A percentile compares a stretch with the other conserved stretches of the same genome.
phyloP scores from a whole-genome alignment of 108 stramenopile species.

The Skeletonema grethae region DNA sequence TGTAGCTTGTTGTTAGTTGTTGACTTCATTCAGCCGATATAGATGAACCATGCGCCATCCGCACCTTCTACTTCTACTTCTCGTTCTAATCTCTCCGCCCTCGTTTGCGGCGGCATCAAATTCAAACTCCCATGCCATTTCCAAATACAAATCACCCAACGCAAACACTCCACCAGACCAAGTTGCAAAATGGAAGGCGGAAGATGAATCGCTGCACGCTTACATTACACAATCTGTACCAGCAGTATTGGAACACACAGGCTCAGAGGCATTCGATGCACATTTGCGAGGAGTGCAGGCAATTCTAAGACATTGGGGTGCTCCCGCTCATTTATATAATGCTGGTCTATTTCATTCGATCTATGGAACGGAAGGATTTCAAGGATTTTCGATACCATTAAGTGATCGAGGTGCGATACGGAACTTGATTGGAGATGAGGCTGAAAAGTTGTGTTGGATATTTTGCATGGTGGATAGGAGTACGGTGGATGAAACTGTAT shows the following conservation, averaged over 20 bases:
- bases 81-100: background rate
- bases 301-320: slow-evolving; percentile 65
- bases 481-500: slow-evolving; percentile 66
- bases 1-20: too few relatives aligned
- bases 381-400: slow-evolving; percentile 72
- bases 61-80: background rate
- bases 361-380: slow-evolving; percentile 84
- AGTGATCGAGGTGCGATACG: slow-evolving; percentile 54
- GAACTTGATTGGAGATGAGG: slow-evolving; percentile 58
- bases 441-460: slow-evolving; percentile 72
- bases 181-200: slow-evolving; percentile 40
- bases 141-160: slow-evolving; percentile 67
- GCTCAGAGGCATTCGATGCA: slow-evolving; percentile 70
- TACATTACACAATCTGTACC: slow-evolving; percentile 62
- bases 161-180: slow-evolving; percentile 35
- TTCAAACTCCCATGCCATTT: slow-evolving; percentile 13
- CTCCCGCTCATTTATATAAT: slow-evolving; percentile 51
- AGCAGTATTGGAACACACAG: slow-evolving; percentile 69
- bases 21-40: too few relatives aligned
- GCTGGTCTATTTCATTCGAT: slow-evolving; percentile 82
- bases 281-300: slow-evolving; percentile 72
- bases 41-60: background rate
- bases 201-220: slow-evolving; percentile 51
- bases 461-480: slow-evolving; percentile 82
- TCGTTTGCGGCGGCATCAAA: background rate